Conservation (phyloP, 2,329 filamentous ascomycete species). For the Calycina herbarum region DNA sequence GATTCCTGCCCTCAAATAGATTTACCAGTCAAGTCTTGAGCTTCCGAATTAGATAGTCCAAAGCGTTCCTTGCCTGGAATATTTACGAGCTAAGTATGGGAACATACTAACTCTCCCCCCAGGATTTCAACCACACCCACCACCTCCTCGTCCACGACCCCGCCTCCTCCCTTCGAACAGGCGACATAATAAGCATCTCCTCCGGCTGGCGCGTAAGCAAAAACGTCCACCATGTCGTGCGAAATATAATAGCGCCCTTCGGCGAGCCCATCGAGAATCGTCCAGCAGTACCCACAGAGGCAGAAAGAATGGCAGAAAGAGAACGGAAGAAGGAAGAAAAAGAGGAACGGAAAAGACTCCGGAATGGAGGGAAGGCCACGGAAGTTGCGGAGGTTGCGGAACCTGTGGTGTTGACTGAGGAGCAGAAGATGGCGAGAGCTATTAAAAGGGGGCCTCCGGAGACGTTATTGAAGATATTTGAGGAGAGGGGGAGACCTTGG, state of each 20-base stretch:
- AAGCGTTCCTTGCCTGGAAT: too few species aligned
- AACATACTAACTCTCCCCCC: slow-evolving; percentile 3
- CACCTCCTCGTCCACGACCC: slow-evolving; percentile 78
- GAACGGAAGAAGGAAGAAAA: slow-evolving; percentile 58
- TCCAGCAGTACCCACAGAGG: slow-evolving; percentile 63
- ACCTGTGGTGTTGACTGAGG: background rate
- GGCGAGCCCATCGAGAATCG: slow-evolving; percentile 63
- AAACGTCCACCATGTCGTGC: slow-evolving; percentile 71
- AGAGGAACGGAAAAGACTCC: slow-evolving; percentile 47
- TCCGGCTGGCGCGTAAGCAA: slow-evolving; percentile 65
- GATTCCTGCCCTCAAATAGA: background rate
- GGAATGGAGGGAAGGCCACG: slow-evolving; percentile 22
- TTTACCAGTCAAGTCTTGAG: background rate
- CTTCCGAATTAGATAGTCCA: background rate
- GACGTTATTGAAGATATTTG: background rate
- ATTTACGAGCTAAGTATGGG: too few species aligned
- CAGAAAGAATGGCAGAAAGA: slow-evolving; percentile 58
- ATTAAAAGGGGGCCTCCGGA: background rate
- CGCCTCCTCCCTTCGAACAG: slow-evolving; percentile 67
- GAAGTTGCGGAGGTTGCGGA: background rate
- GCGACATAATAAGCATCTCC: slow-evolving; percentile 73
- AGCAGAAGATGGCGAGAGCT: background rate
- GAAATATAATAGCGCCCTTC: slow-evolving; percentile 71
- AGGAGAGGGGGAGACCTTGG: slow-evolving; percentile 5
- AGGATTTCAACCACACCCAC: slow-evolving; percentile 64